Evolutionary conservation across 2,329 filamentous ascomycete genomes (phyloP), one percentile per base, ranked within the genome.

Genomic region (Fusarium marasasianum): DNA sequence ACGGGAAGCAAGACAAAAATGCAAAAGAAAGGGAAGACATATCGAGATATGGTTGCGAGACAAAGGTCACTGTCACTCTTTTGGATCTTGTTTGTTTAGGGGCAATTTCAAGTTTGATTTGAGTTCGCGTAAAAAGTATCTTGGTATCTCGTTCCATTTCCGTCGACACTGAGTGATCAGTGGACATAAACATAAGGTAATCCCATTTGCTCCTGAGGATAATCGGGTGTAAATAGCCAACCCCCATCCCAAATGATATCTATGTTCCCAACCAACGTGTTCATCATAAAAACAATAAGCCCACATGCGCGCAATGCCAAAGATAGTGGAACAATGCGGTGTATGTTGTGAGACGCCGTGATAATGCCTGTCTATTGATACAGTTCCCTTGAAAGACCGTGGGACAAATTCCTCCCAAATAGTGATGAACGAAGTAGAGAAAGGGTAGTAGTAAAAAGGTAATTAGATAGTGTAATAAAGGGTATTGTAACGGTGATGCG

Each of bases 291-390:
- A 69, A 69, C 56, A 72, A 64, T 55, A 60, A 54, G 48, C 56
- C 70, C 62, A 66, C 54, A 70, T 53, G 29, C 53, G 44, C 51
- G 53, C 60, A 59, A 58, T 45, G 44, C 57, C 41, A 54, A 38
- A 62, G 58, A 66, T 66, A 70, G 61, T 59, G 67, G 50, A 58
- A 68, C 59, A 33, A 51, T 72, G 67, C 60, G 74, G 58, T 69
- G 71, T 72, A 71, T 74, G 75, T 70, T 71, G 76, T 62, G 68
- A 78, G 75, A 76, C 77, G 76, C 71, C 77, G 73, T 77, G 67
- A 69, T 70, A 75, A 78, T 77, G 76, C 77, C 71, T 71, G 71
- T 79, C 75, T 79, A 79, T 51, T 77, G 71, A 71, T 79, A 79
- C 77, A 79, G 66, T 77, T 73, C 77, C 76, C 45, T 71, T 71